Evolutionary conservation across 495 filamentous ascomycete genomes (phyloP).

Genomic region (Neurospora sp.): DNA sequence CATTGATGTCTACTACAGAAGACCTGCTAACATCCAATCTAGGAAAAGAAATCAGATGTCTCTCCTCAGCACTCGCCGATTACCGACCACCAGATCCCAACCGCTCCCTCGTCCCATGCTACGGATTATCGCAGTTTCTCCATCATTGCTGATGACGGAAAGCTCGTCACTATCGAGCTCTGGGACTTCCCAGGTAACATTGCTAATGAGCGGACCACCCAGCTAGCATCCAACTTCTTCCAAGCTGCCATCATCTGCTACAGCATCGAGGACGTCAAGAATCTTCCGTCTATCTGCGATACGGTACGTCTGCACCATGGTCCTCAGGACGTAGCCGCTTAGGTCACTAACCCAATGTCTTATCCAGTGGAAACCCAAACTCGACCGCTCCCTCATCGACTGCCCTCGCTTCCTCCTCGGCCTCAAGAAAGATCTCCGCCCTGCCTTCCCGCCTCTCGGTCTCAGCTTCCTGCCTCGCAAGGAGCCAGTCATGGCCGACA

Average conservation of each 20-base stretch:
- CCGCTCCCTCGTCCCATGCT: slow-evolving; percentile 1
- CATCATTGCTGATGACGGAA: not conserved
- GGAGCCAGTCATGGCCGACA: not conserved
- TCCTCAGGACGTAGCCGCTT: not conserved
- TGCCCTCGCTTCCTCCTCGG: slow-evolving; percentile 17
- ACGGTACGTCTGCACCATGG: slow-evolving; percentile 5
- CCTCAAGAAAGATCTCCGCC: slow-evolving; percentile 15
- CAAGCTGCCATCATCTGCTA: slow-evolving; percentile 23
- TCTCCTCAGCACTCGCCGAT: not conserved
- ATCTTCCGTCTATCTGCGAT: slow-evolving; percentile 1
- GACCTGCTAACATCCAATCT: not conserved
- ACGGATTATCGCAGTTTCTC: slow-evolving; percentile 10
- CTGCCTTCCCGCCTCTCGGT: slow-evolving; percentile 1
- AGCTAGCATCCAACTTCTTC: slow-evolving; percentile 14
- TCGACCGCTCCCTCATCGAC: slow-evolving; percentile 13
- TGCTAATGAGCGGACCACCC: not conserved
- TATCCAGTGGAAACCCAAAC: slow-evolving; percentile 18
- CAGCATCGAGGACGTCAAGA: slow-evolving; percentile 12
- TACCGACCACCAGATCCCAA: not conserved
- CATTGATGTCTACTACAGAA: not conserved
- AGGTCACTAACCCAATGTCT: not conserved
- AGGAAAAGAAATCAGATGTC: not conserved
- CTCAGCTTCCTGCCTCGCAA: slow-evolving; percentile 9
- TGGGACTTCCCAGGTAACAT: slow-evolving; percentile 21
- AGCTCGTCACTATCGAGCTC: slow-evolving; percentile 14